These are phyloP conservation scores for Colletotrichum sp. DNA, from an alignment of 2,329 filamentous ascomycete genomes.

Conservation along the genomic window DNA sequence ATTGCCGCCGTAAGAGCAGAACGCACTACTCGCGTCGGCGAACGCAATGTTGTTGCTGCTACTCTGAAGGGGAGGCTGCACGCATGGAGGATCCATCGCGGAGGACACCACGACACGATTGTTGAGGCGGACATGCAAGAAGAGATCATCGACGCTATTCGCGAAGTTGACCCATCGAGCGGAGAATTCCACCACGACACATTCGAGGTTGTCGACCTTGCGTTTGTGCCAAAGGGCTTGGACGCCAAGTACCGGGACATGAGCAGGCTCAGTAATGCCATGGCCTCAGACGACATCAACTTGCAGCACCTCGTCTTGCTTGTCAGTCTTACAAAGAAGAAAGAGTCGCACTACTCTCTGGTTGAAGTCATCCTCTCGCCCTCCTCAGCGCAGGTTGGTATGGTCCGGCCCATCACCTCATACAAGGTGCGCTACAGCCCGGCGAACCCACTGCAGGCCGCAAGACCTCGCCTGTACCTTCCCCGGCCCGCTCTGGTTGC, in stretches of 20 bases:
- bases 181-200: constrained; percentile 58
- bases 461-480: constrained; percentile 72
- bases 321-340: constrained; percentile 58
- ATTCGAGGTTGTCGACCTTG: constrained; percentile 81
- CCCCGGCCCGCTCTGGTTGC: constrained; percentile 81
- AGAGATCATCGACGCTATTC: constrained; percentile 66
- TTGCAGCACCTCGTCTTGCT: constrained; percentile 67
- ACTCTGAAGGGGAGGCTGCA: constrained; percentile 81
- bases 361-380: constrained; percentile 71
- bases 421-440: constrained; percentile 60
- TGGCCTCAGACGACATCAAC: constrained; percentile 53
- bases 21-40: constrained; percentile 73
- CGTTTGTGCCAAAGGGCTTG: constrained; percentile 64
- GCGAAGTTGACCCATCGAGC: constrained; percentile 54
- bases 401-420: constrained; percentile 70
- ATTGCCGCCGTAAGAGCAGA: constrained; percentile 82
- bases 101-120: constrained; percentile 79
- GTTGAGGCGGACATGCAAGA: constrained; percentile 74
- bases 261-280: constrained; percentile 55
- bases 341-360: constrained; percentile 70
- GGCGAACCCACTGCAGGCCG: constrained; percentile 41
- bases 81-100: constrained; percentile 88
- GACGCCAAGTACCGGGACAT: constrained; percentile 55
- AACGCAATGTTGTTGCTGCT: constrained; percentile 82
- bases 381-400: constrained; percentile 60